Evolutionary conservation across 768 basidiomycete genomes (phyloP), one percentile per base, ranked within the genome.

Genomic region (Lactarius psammicola): DNA sequence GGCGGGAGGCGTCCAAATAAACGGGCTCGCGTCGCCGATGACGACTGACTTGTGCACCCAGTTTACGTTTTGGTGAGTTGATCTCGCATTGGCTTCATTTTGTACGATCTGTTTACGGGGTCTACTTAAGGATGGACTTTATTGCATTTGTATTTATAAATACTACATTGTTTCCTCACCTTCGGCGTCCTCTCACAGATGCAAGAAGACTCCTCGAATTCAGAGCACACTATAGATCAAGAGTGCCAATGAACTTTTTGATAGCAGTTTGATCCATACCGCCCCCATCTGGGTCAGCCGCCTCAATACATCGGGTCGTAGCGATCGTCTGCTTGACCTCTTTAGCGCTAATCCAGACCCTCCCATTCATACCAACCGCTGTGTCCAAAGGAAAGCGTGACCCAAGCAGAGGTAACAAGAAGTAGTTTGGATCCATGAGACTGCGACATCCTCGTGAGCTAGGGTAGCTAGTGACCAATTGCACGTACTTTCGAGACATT

Each of bases 331-430:
- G 86, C 69, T 82, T 85, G 13, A 82, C 76, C 51, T 91, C 87
- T 69, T 88, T 87, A 8, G 93, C 80, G 65, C 81, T 89, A 70
- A 98, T 76, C 96, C 96, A 98, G 20, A 97, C 85, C 51, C 90
- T 85, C 2, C 95, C 96, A 73, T 99, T 99, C 75, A 91, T 80
- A 0, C 97, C 97, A 2, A 94, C 86, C 1, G 94, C 95, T 2
- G 81, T 85, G 72, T 98, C 95, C 56, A 97, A 82, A 9, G 94
- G 92, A 72, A 96, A 94, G 44, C 82, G 82, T 11, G 86, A 81
- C 6, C 95, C 94, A 28, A 97, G 82, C 1, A 90, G 75, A 6
- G 91, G 88, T 4, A 99, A 80, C 11, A 97, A 79, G 72, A 93
- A 95, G 75, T 94, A 87, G 59, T 84, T 86, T 23, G 90, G 85